Evolutionary conservation across 345 rosid species (phyloP), one percentile per base, ranked within the genome.

Genomic region (Microcos paniculata): DNA sequence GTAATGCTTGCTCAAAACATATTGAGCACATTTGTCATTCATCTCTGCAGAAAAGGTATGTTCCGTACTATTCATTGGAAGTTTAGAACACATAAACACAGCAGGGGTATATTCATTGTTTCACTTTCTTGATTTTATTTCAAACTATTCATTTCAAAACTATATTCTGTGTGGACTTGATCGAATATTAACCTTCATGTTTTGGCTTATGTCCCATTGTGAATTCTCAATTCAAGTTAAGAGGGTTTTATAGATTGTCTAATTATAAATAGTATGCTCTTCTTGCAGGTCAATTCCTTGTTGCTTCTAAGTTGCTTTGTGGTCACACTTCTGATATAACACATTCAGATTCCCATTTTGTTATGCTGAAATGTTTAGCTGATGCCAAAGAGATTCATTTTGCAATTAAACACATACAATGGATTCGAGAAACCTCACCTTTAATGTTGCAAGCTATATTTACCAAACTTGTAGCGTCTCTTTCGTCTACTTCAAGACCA

Each of bases 21-120:
- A 33, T 76, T 86, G 76, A 83, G 77, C 76, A 71, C 74, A 38
- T 82, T 87, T 71, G 46, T 89, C 53, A 68, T 83, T n/a, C 77
- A 76, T 30, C 90, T 93, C 70, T 91, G 96, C 76, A 80, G 75
- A 82, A 83, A 85, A 71, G 93, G 98, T 91, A 79, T 72, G 58
- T 23, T 65, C 24, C 61, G n/a, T 7, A 11, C 43, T 31, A 31
- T 15, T 61, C 42, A 61, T 58, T 16, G 16, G 30, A 9, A 62
- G 16, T 16, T 62, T 62, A 35, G 16, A 31, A 28, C 12, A 31
- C 19, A 33, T 18, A 9, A 16, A n/a, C n/a, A n/a, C n/a, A n/a
- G n/a, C 23, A 33, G 6, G 3, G 28, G 31, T 24, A 42, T 65
- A 1, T 65, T n/a, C 10, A 42, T 21, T 12, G 31, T 65, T 21